phyloP scores from a whole-genome alignment of 2,329 filamentous ascomycete genomes.

The Phialophora verrucosa region DNA sequence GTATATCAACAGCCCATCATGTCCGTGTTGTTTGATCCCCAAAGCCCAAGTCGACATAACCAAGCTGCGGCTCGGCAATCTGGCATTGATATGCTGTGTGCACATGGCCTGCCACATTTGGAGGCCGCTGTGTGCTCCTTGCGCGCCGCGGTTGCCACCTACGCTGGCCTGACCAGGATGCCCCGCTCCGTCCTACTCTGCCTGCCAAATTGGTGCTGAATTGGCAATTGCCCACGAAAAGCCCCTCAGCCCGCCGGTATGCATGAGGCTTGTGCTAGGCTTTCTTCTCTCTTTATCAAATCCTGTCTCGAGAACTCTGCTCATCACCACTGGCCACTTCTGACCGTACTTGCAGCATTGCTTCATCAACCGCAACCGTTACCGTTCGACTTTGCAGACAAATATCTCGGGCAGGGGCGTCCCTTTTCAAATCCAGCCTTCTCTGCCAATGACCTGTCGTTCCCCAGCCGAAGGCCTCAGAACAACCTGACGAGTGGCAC shows the following conservation, averaged over 20 bases:
- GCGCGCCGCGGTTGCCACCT: constrained; percentile 31
- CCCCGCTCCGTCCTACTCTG: constrained; percentile 37
- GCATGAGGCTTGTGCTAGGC: constrained; percentile 35
- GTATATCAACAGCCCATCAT: constrained; percentile 19
- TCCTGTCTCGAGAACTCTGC: constrained; percentile 24
- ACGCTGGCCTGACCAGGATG: constrained; percentile 34
- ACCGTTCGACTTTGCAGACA: constrained; percentile 49
- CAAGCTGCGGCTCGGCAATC: constrained; percentile 30
- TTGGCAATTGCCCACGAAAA: constrained; percentile 33
- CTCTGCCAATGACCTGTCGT: constrained; percentile 36
- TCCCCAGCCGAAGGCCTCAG: constrained; percentile 27
- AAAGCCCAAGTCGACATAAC: neutral
- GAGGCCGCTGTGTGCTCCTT: constrained; percentile 21
- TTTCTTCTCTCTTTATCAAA: constrained; percentile 37
- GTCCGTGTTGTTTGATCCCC: constrained; percentile 6
- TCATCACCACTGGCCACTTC: constrained; percentile 39
- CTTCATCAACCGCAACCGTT: constrained; percentile 47
- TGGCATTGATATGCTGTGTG: constrained; percentile 35
- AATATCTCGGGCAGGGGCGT: constrained; percentile 48
- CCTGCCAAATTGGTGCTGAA: constrained; percentile 33
- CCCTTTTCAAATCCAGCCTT: constrained; percentile 44
- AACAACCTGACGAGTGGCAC: constrained; percentile 31
- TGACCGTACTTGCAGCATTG: constrained; percentile 42
- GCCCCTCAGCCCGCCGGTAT: constrained; percentile 31
- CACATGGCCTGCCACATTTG: constrained; percentile 23